Conservation (phyloP, 306 rosid genomes). For the Lathyrus sativus region DNA sequence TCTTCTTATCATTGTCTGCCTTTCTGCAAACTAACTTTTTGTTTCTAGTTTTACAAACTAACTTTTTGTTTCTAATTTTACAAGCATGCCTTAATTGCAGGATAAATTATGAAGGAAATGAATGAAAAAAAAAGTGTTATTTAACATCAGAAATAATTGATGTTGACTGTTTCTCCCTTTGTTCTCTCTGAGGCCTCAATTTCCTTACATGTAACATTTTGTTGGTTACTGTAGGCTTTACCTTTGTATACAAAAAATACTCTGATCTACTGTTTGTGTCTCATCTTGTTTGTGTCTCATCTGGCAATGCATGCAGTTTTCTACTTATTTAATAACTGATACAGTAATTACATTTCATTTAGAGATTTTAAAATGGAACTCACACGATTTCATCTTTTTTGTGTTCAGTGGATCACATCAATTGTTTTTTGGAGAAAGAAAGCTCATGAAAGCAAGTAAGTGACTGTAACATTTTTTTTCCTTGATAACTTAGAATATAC, state of each 20-base stretch:
- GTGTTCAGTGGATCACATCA: constrained; percentile 69
- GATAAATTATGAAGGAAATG: constrained; percentile 24
- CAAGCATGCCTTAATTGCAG: constrained; percentile 11
- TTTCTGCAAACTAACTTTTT: constrained; percentile 7
- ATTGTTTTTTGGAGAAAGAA: constrained; percentile 78
- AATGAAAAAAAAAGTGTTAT: background rate
- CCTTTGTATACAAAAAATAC: background rate
- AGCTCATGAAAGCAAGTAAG: constrained; percentile 90
- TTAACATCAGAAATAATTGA: constrained; percentile 22
- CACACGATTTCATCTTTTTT: constrained; percentile 22
- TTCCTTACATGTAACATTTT: constrained; percentile 1
- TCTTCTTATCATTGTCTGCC: constrained; percentile 13
- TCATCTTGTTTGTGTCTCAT: background rate
- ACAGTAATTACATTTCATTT: constrained; percentile 23
- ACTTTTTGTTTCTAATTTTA: constrained; percentile 1
- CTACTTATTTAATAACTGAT: constrained; percentile 11
- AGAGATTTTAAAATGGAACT: constrained; percentile 24
- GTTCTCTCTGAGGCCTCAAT: constrained; percentile 6
- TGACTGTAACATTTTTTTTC: constrained; percentile 16
- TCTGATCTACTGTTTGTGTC: background rate
- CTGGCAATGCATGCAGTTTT: constrained; percentile 16
- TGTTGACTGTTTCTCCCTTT: constrained; percentile 17
- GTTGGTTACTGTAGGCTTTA: background rate
- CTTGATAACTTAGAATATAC: constrained; percentile 4
- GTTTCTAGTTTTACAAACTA: constrained; percentile 8